Conservation (phyloP, 2,329 filamentous ascomycete species). For the Cordyceps farinosa region DNA sequence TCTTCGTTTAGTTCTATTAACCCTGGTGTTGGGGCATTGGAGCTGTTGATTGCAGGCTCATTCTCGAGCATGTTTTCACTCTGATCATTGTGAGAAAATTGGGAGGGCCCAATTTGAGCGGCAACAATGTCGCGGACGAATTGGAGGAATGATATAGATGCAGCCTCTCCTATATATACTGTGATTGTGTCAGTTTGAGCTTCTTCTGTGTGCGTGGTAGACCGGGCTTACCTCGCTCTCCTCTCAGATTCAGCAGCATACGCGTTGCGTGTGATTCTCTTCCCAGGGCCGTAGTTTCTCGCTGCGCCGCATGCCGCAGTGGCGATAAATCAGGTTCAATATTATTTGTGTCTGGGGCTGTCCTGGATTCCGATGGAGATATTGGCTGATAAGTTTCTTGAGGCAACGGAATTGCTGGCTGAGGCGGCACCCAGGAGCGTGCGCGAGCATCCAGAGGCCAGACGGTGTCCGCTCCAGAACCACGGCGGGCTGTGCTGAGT, state of each 20-base stretch:
- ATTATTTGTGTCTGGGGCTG: conserved; percentile 2
- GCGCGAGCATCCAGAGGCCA: neutral
- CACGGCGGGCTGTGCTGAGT: neutral
- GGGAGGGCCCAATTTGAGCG: conserved; percentile 50
- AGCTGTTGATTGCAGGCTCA: conserved; percentile 25
- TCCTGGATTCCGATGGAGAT: conserved; percentile 19
- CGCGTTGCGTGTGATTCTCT: conserved; percentile 23
- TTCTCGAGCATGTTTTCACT: conserved; percentile 53
- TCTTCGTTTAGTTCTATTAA: conserved; percentile 8
- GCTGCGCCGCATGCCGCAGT: neutral
- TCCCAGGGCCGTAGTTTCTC: conserved; percentile 2
- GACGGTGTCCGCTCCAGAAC: neutral
- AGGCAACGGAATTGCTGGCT: neutral
- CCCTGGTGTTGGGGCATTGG: conserved; percentile 1
- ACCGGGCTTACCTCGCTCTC: conserved; percentile 38
- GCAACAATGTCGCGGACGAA: conserved; percentile 46
- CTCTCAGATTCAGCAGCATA: conserved; percentile 45
- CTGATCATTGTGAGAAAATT: conserved; percentile 49
- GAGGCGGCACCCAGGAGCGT: conserved; percentile 1
- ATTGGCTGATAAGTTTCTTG: conserved; percentile 16
- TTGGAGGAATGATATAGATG: conserved; percentile 54
- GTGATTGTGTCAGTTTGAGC: neutral
- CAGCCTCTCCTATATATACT: conserved; percentile 50
- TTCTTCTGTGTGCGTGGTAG: neutral
- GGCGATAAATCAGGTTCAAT: neutral